phyloP scores from a whole-genome alignment of 2,329 filamentous ascomycete genomes.

The Thelonectria rubi region DNA sequence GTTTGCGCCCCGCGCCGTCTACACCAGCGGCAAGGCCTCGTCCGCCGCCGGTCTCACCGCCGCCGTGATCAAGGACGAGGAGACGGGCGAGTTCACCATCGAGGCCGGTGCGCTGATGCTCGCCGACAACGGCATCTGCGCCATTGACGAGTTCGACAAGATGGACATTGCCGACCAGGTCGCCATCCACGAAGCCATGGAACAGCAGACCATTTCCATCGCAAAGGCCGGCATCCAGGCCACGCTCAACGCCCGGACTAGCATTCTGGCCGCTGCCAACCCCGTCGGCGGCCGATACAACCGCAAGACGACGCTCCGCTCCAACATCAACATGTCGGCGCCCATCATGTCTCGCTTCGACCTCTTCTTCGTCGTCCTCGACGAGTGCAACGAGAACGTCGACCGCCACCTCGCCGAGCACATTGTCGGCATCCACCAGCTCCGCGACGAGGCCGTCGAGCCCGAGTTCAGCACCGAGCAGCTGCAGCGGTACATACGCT shows the following conservation, averaged over 20 bases:
- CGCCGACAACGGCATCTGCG: constrained; percentile 95
- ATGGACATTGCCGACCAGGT: constrained; percentile 99
- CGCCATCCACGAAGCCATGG: constrained; percentile 99
- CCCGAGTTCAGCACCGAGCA: constrained; percentile 97
- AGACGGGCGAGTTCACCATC: constrained; percentile 98
- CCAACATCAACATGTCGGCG: constrained; percentile 98
- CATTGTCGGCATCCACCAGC: constrained; percentile 92
- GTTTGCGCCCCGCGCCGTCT: constrained; percentile 94
- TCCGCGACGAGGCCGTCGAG: constrained; percentile 88
- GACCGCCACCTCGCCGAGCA: constrained; percentile 93
- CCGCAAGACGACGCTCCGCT: constrained; percentile 89
- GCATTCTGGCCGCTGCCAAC: constrained; percentile 95
- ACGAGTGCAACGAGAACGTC: constrained; percentile 92
- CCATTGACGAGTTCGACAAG: constrained; percentile 99
- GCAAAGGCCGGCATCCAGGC: constrained; percentile 98
- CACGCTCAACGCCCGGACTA: constrained; percentile 93
- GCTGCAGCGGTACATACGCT: constrained; percentile 95
- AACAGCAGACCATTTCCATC: constrained; percentile 99
- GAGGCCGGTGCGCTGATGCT: constrained; percentile 98
- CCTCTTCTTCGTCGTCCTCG: constrained; percentile 96
- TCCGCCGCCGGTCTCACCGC: constrained; percentile 97
- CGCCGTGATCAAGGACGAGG: constrained; percentile 96
- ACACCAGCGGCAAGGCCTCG: constrained; percentile 97
- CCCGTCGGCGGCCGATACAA: constrained; percentile 97
- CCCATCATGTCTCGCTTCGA: constrained; percentile 99